Evolutionary conservation across 768 basidiomycete genomes (phyloP), one percentile per base, ranked within the genome.

Genomic region (Phlebiopsis gigantea): DNA sequence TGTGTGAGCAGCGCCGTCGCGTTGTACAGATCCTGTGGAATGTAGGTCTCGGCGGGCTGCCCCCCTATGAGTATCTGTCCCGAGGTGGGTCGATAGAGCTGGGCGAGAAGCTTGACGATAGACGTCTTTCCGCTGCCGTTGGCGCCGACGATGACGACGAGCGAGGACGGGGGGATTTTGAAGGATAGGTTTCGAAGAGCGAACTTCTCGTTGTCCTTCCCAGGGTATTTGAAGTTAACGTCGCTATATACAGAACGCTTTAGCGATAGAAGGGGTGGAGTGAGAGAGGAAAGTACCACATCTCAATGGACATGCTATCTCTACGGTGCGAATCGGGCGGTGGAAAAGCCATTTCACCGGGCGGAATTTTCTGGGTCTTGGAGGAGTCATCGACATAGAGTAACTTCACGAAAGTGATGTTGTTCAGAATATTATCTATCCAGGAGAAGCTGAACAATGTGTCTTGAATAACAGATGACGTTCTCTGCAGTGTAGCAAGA

Each of bases 111-210:
- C 30, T 66, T 68, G 25, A 67, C 56, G 21, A 66, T 61, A 8
- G 80, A 80, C 3, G 78, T 77, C 59, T 83, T 83, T 1, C 81
- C 81, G 52, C 76, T 76, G 5, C 82, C 82, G 59, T 84, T 85
- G 1, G 69, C 68, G 25, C 83, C 82, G 6, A 85, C 82, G n/a
- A 85, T 69, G 30, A 83, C 77, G 17, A 80, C 76, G 12, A 83
- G 70, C 25, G 77, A 71, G 1, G 79, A 79, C 6, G 77, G 62
- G 7, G 71, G 57, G 49, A 81, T 71, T 15, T 61, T 66, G 51
- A 79, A 67, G 0, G 74, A 72, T 47, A 77, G 59, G 48, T 71
- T 62, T 21, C 63, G 63, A 17, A 82, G 57, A 2, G 73, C 75
- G 22, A 70, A 69, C 3, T 61, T 61, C 1, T 58, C 71, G 25